phyloP scores from a whole-genome alignment of 2,329 filamentous ascomycete genomes.

The Fusarium incarnatum region DNA sequence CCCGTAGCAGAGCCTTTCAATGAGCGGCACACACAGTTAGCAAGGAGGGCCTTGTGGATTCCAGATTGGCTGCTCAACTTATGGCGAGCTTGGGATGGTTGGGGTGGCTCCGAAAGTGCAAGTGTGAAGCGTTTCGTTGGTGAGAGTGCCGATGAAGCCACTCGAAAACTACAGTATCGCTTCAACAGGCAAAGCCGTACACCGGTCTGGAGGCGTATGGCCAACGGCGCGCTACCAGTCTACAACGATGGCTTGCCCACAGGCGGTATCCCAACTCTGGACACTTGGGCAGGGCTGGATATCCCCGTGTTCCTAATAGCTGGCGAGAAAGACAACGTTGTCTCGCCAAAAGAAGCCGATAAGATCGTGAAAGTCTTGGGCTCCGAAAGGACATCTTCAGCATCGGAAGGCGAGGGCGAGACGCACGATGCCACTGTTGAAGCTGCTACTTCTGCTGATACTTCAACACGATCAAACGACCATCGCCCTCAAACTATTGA shows the following conservation, averaged over 20 bases:
- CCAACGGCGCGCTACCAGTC: slow-evolving; percentile 74
- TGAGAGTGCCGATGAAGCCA: slow-evolving; percentile 70
- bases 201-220: slow-evolving; percentile 85
- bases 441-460: slow-evolving; percentile 61
- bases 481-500: slow-evolving; percentile 54
- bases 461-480: slow-evolving; percentile 47
- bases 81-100: slow-evolving; percentile 80
- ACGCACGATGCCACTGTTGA: slow-evolving; percentile 54
- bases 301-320: slow-evolving; percentile 83
- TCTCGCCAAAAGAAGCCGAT: slow-evolving; percentile 75
- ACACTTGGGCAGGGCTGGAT: slow-evolving; percentile 77
- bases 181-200: slow-evolving; percentile 89
- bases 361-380: slow-evolving; percentile 67
- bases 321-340: slow-evolving; percentile 81
- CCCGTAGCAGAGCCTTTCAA: slow-evolving; percentile 75
- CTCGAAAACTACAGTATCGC: slow-evolving; percentile 74
- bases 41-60: slow-evolving; percentile 71
- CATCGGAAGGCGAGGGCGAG: slow-evolving; percentile 44
- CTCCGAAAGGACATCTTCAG: slow-evolving; percentile 12
- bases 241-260: slow-evolving; percentile 64
- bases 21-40: slow-evolving; percentile 57
- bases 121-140: slow-evolving; percentile 86
- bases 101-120: slow-evolving; percentile 80
- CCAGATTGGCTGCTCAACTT: slow-evolving; percentile 80
- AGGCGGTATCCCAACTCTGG: slow-evolving; percentile 75